Base-by-base conservation (phyloP, 225 moss, liverwort and hornwort genomes). In the Pseudoscleropodium purum region DNA sequence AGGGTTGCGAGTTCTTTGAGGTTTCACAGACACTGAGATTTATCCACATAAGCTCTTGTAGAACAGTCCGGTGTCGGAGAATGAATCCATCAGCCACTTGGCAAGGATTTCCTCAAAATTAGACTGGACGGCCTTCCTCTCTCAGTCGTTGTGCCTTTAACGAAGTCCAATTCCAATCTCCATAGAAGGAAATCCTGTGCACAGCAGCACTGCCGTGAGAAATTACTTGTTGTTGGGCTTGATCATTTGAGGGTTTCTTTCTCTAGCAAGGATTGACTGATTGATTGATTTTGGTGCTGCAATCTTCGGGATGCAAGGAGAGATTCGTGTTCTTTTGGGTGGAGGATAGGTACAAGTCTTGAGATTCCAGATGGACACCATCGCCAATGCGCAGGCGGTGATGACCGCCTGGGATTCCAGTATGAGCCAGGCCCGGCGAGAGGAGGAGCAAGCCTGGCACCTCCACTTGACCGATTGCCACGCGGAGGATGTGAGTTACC, bases 381-480 rank as follows among this genome's bases (percentile, higher is more conserved):
- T 93, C 72, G 94, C 93, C 76, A 92, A 90, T 69, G 94, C 92
- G 85, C 94, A 94, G 88, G 93, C 90, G 85, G 87, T 93, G 81
- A 72, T 93, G 93, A 94, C 94, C 63, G 92, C 94, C 19, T 94
- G 92, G 94, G 92, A 93, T 68, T 93, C 93, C 77, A 94, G 94
- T 80, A 94, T 94, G 94, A 94, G 93, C 91, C 93, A 93, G 88
- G 94, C 94, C n/a, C 82, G 92, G 74, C 94, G 94, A 5, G 90
- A 93, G 90, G 91, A 93, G 90, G 94, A 93, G 93, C 88, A 43
- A 78, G 15, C 74, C 47, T 94, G 93, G 94, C 94, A 90, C 69
- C 73, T 81, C 68, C 62, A 26, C 83, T 43, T 88, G 87, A 85
- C 88, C 52, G 79, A 69, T 25, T 91, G 88, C 34, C 94, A 91